Evolutionary conservation across 148 eudicot genomes (phyloP).

Genomic region (Rhododendron mucronatum): DNA sequence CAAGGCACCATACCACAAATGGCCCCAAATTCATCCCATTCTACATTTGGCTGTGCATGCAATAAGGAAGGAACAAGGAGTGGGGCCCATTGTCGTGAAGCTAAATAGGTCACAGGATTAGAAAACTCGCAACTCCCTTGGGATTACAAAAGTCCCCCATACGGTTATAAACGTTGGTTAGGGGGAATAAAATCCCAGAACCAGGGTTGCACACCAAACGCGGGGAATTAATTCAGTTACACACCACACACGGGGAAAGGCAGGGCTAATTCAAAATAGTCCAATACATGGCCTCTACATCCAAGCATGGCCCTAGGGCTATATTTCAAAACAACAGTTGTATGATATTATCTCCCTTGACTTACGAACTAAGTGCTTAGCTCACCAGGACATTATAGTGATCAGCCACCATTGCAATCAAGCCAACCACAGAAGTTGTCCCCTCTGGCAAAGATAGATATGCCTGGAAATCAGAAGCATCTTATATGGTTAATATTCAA

Average conservation of each 20-base stretch:
- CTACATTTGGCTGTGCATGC: neutral
- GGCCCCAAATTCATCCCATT: neutral
- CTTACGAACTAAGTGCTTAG: neutral
- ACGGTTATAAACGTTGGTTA: neutral
- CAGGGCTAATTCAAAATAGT: neutral
- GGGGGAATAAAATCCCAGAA: neutral
- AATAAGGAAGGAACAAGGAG: neutral
- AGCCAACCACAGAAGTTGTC: slow-evolving; percentile 91
- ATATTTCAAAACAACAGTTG: neutral
- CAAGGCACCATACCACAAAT: neutral
- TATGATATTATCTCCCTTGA: neutral
- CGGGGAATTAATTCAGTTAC: neutral
- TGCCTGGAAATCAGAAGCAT: slow-evolving; percentile 51
- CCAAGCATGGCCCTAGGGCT: neutral
- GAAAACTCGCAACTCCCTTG: neutral
- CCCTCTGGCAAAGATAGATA: slow-evolving; percentile 98
- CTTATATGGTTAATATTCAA: neutral
- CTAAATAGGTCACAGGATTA: neutral
- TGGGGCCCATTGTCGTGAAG: neutral
- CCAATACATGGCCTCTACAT: neutral
- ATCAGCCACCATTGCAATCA: slow-evolving; percentile 98
- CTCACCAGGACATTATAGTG: slow-evolving; percentile 85
- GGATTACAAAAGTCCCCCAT: neutral
- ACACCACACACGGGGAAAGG: neutral
- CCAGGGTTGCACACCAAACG: neutral